Percentiles rank a stretch among this genome's conserved stretches.
phyloP scores from a whole-genome alignment of 2,329 filamentous ascomycete genomes.

The Gnomoniopsis sp. region DNA sequence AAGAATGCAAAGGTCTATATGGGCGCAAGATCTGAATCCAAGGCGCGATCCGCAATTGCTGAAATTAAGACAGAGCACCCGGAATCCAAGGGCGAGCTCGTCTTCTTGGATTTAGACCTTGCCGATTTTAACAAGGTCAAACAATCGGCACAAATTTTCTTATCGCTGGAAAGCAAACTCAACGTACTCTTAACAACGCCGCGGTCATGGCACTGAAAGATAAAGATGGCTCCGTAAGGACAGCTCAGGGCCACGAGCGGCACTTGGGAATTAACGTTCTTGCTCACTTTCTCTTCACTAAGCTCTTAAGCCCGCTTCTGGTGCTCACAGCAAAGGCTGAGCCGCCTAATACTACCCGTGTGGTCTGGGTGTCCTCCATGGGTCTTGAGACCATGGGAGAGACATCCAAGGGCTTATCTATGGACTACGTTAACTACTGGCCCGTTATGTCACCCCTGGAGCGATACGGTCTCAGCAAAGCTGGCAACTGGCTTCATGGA shows the following conservation, averaged over 20 bases:
- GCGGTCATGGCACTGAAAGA: constrained; percentile 19
- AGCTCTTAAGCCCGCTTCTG: constrained; percentile 6
- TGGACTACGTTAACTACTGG: constrained; percentile 5
- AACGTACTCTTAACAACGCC: constrained; percentile 33
- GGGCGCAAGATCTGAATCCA: constrained; percentile 36
- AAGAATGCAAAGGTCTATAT: constrained; percentile 47
- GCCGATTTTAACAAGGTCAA: constrained; percentile 23
- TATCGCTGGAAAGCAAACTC: constrained; percentile 23
- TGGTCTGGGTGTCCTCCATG: constrained; percentile 8
- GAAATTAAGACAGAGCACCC: constrained; percentile 21
- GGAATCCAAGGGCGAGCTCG: constrained; percentile 30
- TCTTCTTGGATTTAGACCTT: constrained; percentile 35
- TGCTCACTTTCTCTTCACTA: constrained; percentile 3
- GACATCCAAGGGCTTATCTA: neutral
- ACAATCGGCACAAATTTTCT: constrained; percentile 24
- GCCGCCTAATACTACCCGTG: neutral
- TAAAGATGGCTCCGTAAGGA: constrained; percentile 13
- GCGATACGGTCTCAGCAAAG: constrained; percentile 26
- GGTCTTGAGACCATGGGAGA: constrained; percentile 4
- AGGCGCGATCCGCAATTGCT: constrained; percentile 35
- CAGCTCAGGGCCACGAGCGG: constrained; percentile 16
- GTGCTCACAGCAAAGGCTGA: neutral
- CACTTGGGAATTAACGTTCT: constrained; percentile 6
- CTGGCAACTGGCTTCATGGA: constrained; percentile 21
- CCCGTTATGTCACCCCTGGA: constrained; percentile 1